Evolutionary conservation across 75 land plant species (phyloP), one percentile per base, ranked within the genome.

Genomic region (Pinus taeda): DNA sequence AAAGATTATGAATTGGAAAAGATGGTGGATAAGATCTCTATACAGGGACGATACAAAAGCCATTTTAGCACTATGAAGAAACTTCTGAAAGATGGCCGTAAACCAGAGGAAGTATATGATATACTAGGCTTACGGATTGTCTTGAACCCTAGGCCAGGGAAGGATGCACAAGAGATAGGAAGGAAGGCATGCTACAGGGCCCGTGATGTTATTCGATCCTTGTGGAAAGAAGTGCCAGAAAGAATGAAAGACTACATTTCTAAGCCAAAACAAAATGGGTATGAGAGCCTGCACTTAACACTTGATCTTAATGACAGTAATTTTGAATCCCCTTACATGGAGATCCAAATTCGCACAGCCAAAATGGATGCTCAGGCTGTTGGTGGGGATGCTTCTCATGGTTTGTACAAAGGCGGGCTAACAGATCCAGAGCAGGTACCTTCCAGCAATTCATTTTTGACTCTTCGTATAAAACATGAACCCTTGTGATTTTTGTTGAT

Each of bases 41-140:
- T 95, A 18, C 57, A 83, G 66, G 96, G 98, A 26, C 90, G 99
- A n/a, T 88, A 84, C 66, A 97, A 97, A 74, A 97, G 98, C 73
- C 90, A 95, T 29, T 97, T 89, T 65, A 95, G 98, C 77, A 97
- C 95, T 20, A 97, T 97, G 99, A 97, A 95, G 84, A 97, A 97
- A 80, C 88, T 97, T 42, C 71, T 97, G 59, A 92, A 73, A 71
- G 99, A 95, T 78, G 98, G 99, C 8, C 85, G 99, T 14, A 85
- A 77, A 37, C 96, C 90, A 21, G 96, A 95, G 64, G 91, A 95
- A 75, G 90, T 97, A 21, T 89, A 89, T 85, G 99, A 97, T 62
- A 76, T 97, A 74, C 60, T 93, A 22, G 98, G 98, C 56, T 66
- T 97, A 55, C 78, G 98, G 30, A 87, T 97, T 15, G 83, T 97